phyloP scores from a whole-genome alignment of 2,329 filamentous ascomycete species.

The Sporothrix luriei region DNA sequence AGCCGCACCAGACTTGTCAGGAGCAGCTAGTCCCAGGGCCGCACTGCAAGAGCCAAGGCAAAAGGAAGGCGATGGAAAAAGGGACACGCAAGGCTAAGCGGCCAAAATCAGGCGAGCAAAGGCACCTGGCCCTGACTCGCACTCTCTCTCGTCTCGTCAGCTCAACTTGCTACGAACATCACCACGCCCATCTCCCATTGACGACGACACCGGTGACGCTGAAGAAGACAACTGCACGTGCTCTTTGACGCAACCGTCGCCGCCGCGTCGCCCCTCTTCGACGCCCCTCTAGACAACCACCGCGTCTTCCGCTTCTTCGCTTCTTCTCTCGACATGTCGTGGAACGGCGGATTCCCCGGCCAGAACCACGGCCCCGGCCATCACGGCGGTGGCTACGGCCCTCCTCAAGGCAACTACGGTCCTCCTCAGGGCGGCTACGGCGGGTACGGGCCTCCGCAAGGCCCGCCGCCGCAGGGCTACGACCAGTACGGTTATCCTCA shows the following conservation, averaged over 20 bases:
- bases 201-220: neutral
- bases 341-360: constrained; percentile 37
- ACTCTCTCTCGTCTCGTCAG: neutral
- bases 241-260: neutral
- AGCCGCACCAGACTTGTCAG: neutral
- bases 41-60: constrained; percentile 17
- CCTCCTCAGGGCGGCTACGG: constrained; percentile 9
- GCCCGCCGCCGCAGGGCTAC: constrained; percentile 34
- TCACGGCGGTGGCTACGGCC: constrained; percentile 33
- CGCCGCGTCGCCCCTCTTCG: neutral
- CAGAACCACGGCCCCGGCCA: constrained; percentile 38
- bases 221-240: neutral
- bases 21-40: neutral
- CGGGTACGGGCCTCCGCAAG: constrained; percentile 29
- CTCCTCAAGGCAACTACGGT: constrained; percentile 27
- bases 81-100: neutral
- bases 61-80: neutral
- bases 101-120: constrained; percentile 1
- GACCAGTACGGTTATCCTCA: constrained; percentile 35
- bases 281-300: neutral
- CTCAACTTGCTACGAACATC: neutral
- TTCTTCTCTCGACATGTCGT: constrained; percentile 25
- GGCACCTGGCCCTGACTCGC: neutral
- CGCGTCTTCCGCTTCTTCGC: neutral
- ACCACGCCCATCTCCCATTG: neutral